phyloP scores from a whole-genome alignment of 805 yeast species.

The Metschnikowia dekortorum region DNA sequence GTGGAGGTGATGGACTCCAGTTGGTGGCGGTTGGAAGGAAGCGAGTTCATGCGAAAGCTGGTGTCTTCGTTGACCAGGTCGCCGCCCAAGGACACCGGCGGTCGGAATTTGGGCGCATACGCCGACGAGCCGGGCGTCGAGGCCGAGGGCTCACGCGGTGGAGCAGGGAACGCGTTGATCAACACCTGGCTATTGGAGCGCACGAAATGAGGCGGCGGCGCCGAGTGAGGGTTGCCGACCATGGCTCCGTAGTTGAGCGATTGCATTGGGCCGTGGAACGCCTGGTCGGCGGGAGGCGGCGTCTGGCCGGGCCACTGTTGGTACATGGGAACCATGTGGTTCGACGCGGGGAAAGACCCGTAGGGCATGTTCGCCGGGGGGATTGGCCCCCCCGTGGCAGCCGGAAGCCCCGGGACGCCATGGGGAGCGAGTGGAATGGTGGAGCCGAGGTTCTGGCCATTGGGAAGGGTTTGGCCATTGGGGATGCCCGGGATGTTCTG shows the following conservation, averaged over 20 bases:
- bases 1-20: constrained; percentile 1
- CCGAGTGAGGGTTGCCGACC: not conserved
- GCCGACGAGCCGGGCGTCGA: not conserved
- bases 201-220: not conserved
- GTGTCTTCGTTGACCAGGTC: not conserved
- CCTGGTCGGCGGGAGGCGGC: not conserved
- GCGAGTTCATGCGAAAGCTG: not conserved
- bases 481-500: not conserved
- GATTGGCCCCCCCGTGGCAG: not conserved
- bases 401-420: not conserved
- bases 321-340: constrained; percentile 1
- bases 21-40: not conserved
- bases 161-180: not conserved
- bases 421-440: not conserved
- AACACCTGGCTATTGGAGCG: not conserved
- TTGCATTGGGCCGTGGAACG: not conserved
- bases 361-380: not conserved
- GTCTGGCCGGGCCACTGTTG: constrained; percentile 2
- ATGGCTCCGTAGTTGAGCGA: not conserved
- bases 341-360: not conserved
- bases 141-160: not conserved
- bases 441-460: not conserved
- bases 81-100: not conserved
- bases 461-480: not conserved
- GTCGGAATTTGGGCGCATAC: not conserved